Base-by-base conservation (phyloP, 2,329 filamentous ascomycete species). In the Cryoendolithus antarcticus region DNA sequence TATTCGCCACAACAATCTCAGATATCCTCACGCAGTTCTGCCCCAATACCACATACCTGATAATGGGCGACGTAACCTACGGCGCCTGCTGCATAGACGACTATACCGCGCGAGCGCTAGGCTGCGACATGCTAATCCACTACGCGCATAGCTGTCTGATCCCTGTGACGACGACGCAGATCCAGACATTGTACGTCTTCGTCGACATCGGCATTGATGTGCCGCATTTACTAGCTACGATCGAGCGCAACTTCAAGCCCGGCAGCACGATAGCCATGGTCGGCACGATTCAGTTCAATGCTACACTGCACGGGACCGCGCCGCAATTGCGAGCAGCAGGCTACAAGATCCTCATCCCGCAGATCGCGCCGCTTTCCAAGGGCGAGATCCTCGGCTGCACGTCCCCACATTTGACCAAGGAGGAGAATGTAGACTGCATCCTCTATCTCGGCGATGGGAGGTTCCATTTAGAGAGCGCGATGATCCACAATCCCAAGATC, bases 21-120 rank as follows among this genome's bases (percentile, higher is more conserved):
- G 91, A 98, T 58, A 96, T 98, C 52, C 69, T 98, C 35, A 85
- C 83, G 1, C 82, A 88, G 57, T 98, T 98, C 66, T 98, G 91
- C 56, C 82, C 86, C 0, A 86, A 83, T 1, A 81, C 82, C 31
- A 85, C 93, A 59, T 96, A 89, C 2, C 70, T 96, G 39, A 98
- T 98, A 60, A 98, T 98, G 91, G 91, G 91, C 44, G 91, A 98
- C 59, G 91, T 98, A 32, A 98, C 91, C 1, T 98, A 98, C 60
- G 91, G 91, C 46, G 91, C 91, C 13, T 98, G 91, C 67, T 98
- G 91, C 58, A 95, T 98, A 52, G 91, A 98, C 59, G 91, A 98
- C 64, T 98, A 93, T 63, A 98, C 91, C 0, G 93, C 91, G 1
- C 72, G 89, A 33, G 91, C 93, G 1, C 72, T 98, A 12, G 91